Conservation (phyloP, 345 rosid species). For the Raphanus raphanistrum region DNA sequence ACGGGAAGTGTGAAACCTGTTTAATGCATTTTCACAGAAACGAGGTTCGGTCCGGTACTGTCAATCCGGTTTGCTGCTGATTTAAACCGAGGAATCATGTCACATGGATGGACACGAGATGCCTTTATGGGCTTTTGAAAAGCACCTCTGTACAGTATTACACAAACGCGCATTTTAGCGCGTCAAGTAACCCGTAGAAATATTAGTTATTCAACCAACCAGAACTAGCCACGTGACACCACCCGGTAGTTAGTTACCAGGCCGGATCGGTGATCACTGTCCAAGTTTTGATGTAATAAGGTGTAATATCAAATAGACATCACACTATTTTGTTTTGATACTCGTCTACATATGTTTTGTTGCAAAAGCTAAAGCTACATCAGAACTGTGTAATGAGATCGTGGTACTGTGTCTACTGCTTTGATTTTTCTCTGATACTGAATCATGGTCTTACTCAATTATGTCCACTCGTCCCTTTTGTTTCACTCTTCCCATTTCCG, state of each 20-base stretch:
- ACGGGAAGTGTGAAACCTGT: slow-evolving; percentile 31
- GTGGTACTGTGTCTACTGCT: too few relatives aligned
- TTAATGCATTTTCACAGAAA: slow-evolving; percentile 5
- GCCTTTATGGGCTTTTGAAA: not conserved
- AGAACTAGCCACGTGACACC: not conserved
- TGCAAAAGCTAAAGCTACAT: too few relatives aligned
- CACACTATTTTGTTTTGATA: not conserved
- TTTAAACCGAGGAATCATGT: not conserved
- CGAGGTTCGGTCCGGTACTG: slow-evolving; percentile 3
- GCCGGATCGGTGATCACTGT: not conserved
- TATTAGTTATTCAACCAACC: slow-evolving; percentile 20
- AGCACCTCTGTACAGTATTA: not conserved
- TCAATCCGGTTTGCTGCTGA: not conserved
- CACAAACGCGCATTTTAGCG: not conserved
- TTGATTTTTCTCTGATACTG: too few relatives aligned
- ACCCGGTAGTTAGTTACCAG: not conserved
- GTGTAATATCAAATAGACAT: not conserved
- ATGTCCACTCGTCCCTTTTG: too few relatives aligned
- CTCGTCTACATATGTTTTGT: not conserved
- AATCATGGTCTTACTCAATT: too few relatives aligned
- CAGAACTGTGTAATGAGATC: too few relatives aligned
- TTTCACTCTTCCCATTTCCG: too few relatives aligned
- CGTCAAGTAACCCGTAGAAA: not conserved
- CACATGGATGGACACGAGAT: not conserved
- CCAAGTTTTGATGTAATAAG: not conserved